These are phyloP conservation scores for Yamadazyma atlantica DNA, from an alignment of 1,139 yeast species.

Conservation along the genomic window DNA sequence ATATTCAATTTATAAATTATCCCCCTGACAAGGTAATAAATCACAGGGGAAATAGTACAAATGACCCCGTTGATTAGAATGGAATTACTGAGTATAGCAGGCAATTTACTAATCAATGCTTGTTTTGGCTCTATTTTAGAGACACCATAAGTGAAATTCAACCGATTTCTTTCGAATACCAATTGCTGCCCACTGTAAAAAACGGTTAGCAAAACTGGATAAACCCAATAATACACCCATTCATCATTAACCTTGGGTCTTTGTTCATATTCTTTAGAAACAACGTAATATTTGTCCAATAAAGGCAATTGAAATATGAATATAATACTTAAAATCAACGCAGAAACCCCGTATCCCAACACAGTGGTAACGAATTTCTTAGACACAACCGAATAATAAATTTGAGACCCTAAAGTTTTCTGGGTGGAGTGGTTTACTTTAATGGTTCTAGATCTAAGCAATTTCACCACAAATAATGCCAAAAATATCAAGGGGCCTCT, in stretches of 20 bases:
- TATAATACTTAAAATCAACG: slow-evolving; percentile 28
- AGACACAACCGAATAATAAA: slow-evolving; percentile 47
- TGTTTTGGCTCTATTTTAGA: slow-evolving; percentile 41
- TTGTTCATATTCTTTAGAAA: slow-evolving; percentile 50
- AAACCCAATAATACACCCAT: slow-evolving; percentile 53
- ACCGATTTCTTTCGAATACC: slow-evolving; percentile 58
- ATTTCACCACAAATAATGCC: slow-evolving; percentile 38
- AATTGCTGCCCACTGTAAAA: slow-evolving; percentile 56
- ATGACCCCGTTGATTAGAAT: slow-evolving; percentile 31
- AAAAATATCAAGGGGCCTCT: slow-evolving; percentile 33
- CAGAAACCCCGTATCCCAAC: slow-evolving; percentile 39
- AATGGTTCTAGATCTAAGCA: slow-evolving; percentile 48
- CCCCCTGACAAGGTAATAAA: slow-evolving; percentile 46
- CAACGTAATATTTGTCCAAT: slow-evolving; percentile 28
- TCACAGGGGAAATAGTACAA: slow-evolving; percentile 40
- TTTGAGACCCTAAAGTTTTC: slow-evolving; percentile 49
- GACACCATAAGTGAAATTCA: slow-evolving; percentile 50
- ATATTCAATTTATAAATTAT: slow-evolving; percentile 42
- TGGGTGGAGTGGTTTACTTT: slow-evolving; percentile 52
- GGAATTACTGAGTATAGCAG: slow-evolving; percentile 37
- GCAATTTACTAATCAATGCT: slow-evolving; percentile 31
- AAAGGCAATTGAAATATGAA: slow-evolving; percentile 31
- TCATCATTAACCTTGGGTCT: slow-evolving; percentile 62
- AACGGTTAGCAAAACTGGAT: slow-evolving; percentile 37
- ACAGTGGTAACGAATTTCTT: slow-evolving; percentile 35